Evolutionary conservation across 169 alveolate species (phyloP).

Genomic region (Eimeria tenella): DNA sequence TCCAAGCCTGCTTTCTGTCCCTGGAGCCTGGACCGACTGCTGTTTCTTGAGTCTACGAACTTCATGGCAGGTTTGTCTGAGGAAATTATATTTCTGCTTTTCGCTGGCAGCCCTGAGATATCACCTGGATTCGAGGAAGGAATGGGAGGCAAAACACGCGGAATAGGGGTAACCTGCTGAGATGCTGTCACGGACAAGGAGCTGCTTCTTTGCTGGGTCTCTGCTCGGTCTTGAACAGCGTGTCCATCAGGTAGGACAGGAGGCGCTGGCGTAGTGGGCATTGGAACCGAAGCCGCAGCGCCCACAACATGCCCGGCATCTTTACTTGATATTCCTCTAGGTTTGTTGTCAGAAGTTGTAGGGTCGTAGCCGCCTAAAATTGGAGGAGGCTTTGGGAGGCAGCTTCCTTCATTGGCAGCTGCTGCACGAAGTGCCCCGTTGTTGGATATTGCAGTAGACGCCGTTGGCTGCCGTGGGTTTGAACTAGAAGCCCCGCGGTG

Average conservation of each 20-base stretch:
- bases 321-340: background rate
- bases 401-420: background rate
- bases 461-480: background rate
- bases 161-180: background rate
- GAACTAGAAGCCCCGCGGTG: background rate
- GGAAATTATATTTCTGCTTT: background rate
- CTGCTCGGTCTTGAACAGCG: background rate
- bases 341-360: background rate
- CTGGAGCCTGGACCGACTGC: background rate
- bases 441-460: background rate
- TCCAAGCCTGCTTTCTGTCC: background rate
- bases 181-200: background rate
- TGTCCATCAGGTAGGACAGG: conserved; percentile 5
- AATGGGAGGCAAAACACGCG: background rate
- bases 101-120: background rate
- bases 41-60: background rate
- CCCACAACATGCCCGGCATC: no score
- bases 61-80: background rate
- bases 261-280: background rate
- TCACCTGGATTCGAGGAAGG: background rate
- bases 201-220: background rate
- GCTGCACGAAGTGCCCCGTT: background rate
- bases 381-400: conserved; percentile 39
- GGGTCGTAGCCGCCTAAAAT: background rate
- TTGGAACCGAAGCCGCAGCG: background rate